Percentiles rank a stretch among this genome's conserved stretches.
Evolutionary conservation across 140 eudicot species (phyloP).

Genomic region (Senecio squalidus): DNA sequence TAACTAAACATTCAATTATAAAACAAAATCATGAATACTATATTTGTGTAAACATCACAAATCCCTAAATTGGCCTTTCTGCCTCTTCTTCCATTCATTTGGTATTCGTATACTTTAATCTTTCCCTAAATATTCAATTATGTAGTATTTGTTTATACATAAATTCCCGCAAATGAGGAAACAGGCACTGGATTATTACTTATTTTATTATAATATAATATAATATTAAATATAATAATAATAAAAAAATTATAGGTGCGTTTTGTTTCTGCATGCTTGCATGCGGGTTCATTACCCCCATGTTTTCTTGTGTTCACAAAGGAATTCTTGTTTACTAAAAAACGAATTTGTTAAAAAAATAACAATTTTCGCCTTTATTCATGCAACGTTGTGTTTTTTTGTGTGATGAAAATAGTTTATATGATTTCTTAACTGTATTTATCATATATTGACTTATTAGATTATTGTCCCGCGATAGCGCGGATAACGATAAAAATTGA

Average conservation of each 20-base stretch:
- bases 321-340: constrained; percentile 5
- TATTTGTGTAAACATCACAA: constrained; percentile 14
- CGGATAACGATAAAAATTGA: too few relatives aligned
- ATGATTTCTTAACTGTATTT: too few relatives aligned
- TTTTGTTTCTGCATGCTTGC: constrained; percentile 38
- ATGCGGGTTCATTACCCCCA: constrained; percentile 44
- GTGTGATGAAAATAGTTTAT: too few relatives aligned
- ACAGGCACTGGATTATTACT: constrained; percentile 8
- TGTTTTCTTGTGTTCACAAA: constrained; percentile 30
- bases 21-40: too few relatives aligned
- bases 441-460: too few relatives aligned
- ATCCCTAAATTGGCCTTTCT: constrained; percentile 32
- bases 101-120: not conserved
- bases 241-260: too few relatives aligned
- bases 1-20: too few relatives aligned
- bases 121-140: not conserved
- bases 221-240: too few relatives aligned
- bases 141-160: too few relatives aligned
- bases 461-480: too few relatives aligned
- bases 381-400: not conserved
- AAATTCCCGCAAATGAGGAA: constrained; percentile 12
- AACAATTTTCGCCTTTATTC: not conserved
- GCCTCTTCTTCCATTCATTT: constrained; percentile 14
- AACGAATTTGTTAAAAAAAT: constrained; percentile 1
- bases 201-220: not conserved